Evolutionary conservation across 2,329 filamentous ascomycete species (phyloP).

Genomic region (Huntiella bhutanensis): DNA sequence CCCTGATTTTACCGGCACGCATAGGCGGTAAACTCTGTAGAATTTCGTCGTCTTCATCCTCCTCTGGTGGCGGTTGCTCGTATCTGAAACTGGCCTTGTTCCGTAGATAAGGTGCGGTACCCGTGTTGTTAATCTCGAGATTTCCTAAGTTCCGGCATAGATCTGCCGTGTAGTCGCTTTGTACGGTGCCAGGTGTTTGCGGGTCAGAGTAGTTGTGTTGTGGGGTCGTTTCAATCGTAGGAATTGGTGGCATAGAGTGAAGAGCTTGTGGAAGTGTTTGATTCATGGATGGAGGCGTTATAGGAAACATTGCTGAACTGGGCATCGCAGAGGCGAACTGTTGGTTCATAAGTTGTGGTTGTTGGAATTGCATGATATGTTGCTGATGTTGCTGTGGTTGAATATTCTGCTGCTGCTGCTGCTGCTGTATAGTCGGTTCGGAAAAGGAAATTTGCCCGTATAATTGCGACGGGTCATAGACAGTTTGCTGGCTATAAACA

Average conservation of each 20-base stretch:
- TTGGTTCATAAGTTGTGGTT: neutral
- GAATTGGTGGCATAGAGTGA: conserved; percentile 1
- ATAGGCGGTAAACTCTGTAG: conserved; percentile 52
- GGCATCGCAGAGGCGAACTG: neutral
- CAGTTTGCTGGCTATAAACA: conserved; percentile 18
- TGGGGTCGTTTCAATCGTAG: conserved; percentile 3
- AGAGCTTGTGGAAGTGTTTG: conserved; percentile 1
- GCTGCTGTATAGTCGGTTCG: conserved; percentile 22
- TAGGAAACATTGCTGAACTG: conserved; percentile 6
- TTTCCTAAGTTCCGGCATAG: conserved; percentile 68
- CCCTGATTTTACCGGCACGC: conserved; percentile 55
- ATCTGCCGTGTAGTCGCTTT: conserved; percentile 50
- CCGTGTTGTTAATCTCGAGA: conserved; percentile 70
- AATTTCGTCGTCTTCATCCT: conserved; percentile 54
- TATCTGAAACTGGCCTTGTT: conserved; percentile 32
- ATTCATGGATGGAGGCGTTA: conserved; percentile 8
- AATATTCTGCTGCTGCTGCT: conserved; percentile 24
- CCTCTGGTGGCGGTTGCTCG: conserved; percentile 46
- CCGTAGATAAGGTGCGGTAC: conserved; percentile 74
- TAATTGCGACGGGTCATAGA: conserved; percentile 17
- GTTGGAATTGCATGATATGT: neutral
- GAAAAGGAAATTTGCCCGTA: conserved; percentile 34
- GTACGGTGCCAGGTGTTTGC: conserved; percentile 30
- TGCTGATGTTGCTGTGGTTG: conserved; percentile 12
- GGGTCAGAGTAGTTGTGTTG: conserved; percentile 4